phyloP scores from a whole-genome alignment of 305 asterid species.

The Striga hermonthica region DNA sequence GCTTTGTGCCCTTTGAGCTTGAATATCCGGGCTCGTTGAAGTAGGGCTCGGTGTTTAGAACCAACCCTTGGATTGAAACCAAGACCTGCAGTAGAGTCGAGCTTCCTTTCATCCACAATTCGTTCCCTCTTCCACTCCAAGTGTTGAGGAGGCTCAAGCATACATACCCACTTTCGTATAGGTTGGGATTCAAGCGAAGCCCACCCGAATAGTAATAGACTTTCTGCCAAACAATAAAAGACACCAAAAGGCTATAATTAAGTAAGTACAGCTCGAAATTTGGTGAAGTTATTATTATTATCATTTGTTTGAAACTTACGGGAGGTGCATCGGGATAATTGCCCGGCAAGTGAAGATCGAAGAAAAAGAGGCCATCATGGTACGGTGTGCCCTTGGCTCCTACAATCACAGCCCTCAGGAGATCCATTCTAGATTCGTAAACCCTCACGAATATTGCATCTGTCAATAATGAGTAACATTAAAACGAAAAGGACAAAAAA shows the following conservation, averaged over 20 bases:
- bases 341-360: constrained; percentile 74
- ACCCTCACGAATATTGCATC: constrained; percentile 84
- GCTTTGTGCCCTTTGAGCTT: constrained; percentile 40
- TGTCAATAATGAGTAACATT: constrained; percentile 27
- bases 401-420: constrained; percentile 77
- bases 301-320: too few species aligned
- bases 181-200: constrained; percentile 83
- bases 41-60: constrained; percentile 78
- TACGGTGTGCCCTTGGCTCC: constrained; percentile 98
- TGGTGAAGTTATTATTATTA: too few species aligned
- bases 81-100: constrained; percentile 87
- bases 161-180: constrained; percentile 74
- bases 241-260: too few species aligned
- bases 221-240: constrained; percentile 39
- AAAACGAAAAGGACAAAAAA: too few species aligned
- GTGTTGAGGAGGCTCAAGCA: constrained; percentile 95
- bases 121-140: constrained; percentile 67
- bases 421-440: constrained; percentile 86
- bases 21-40: constrained; percentile 89
- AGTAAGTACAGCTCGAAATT: background rate
- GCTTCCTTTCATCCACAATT: constrained; percentile 67
- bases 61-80: constrained; percentile 91
- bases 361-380: constrained; percentile 92
- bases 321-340: constrained; percentile 85
- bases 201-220: constrained; percentile 89